Conservation (phyloP, 1,139 yeast genomes). For the Yamadazyma diddensiae region DNA sequence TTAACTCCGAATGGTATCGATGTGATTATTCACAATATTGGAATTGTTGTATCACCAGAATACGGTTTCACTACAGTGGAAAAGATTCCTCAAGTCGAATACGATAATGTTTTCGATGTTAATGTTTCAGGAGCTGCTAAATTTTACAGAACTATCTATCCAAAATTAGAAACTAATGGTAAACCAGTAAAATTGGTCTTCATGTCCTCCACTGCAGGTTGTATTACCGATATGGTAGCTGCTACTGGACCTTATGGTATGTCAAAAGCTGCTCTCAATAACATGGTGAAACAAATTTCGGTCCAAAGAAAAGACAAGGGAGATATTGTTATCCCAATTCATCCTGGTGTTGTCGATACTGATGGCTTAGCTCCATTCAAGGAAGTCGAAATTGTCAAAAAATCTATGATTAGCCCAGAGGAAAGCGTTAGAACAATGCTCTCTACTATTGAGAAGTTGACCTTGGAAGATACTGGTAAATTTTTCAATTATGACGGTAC, state of each 20-base stretch:
- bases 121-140: conserved; percentile 33
- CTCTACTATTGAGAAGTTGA: not conserved
- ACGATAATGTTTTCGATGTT: conserved; percentile 19
- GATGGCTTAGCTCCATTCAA: conserved; percentile 13
- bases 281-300: conserved; percentile 7
- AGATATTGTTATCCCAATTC: conserved; percentile 31
- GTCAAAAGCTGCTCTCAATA: conserved; percentile 30
- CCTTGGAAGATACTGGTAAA: conserved; percentile 4
- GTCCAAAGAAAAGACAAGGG: conserved; percentile 35
- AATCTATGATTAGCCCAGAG: conserved; percentile 1
- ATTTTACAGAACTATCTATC: conserved; percentile 22
- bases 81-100: conserved; percentile 13
- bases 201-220: conserved; percentile 23
- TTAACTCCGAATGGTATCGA: conserved; percentile 16
- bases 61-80: conserved; percentile 1
- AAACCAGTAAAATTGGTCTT: conserved; percentile 21
- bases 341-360: conserved; percentile 30
- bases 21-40: conserved; percentile 19
- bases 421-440: conserved; percentile 2
- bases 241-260: conserved; percentile 21
- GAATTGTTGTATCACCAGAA: conserved; percentile 8
- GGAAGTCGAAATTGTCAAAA: not conserved
- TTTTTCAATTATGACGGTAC: conserved; percentile 4
- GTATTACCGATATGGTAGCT: conserved; percentile 12
- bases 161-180: conserved; percentile 19